Percentiles rank a stretch among this genome's conserved stretches.
These are phyloP conservation scores for Aegilops longissima DNA, from an alignment of 176 grass and related monocot species.

Conservation along the genomic window DNA sequence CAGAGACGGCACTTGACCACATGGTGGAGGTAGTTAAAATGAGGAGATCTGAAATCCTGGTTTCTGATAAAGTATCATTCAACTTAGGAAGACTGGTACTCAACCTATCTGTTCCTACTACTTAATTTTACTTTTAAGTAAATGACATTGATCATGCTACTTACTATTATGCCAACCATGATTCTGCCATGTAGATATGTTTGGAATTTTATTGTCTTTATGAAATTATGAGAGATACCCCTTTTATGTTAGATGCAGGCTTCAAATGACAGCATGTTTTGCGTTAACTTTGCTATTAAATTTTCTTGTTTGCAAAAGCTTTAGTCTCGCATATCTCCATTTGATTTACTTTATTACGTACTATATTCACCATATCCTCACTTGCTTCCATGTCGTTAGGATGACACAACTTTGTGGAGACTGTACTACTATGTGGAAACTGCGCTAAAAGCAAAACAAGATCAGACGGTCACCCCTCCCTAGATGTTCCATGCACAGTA, in stretches of 20 bases:
- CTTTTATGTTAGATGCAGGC: background rate
- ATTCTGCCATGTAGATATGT: background rate
- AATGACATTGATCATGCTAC: background rate
- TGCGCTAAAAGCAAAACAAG: slow-evolving; percentile 39
- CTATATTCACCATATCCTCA: background rate
- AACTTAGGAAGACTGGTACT: slow-evolving; percentile 61
- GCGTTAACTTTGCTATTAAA: background rate
- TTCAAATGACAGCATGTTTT: background rate
- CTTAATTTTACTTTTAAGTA: background rate
- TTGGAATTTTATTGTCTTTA: background rate
- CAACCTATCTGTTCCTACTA: background rate
- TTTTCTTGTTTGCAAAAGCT: background rate
- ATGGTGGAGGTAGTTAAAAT: slow-evolving; percentile 51
- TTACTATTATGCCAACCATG: slow-evolving; percentile 1
- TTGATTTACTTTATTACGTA: background rate
- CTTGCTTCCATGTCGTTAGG: slow-evolving; percentile 40
- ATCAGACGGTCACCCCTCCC: slow-evolving; percentile 4
- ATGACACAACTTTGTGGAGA: slow-evolving; percentile 72
- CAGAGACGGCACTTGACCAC: slow-evolving; percentile 49
- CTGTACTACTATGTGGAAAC: slow-evolving; percentile 68
- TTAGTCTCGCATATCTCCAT: background rate
- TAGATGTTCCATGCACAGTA: background rate
- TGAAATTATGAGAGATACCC: background rate
- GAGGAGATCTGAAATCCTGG: slow-evolving; percentile 34
- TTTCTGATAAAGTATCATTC: slow-evolving; percentile 49